Base-by-base conservation (phyloP, 345 rosid species). In the Lepidium didymum region DNA sequence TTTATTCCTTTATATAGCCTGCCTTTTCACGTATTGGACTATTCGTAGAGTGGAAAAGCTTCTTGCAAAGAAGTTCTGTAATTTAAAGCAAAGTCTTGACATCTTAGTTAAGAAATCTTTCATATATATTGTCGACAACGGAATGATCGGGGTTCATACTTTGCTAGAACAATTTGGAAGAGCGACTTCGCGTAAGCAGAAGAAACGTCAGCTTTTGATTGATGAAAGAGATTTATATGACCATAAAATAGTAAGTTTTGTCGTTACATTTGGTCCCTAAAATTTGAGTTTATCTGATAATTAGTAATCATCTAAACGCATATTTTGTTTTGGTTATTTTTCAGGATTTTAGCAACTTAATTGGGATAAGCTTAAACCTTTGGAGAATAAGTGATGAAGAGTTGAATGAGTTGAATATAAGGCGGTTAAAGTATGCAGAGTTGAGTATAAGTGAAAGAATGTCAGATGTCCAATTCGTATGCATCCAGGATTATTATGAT, bases 1-100 rank as follows among this genome's bases (percentile, higher is more conserved):
- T 3, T 19, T 77, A 3, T 80, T 80, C 70, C 64, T 74, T 13
- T 71, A 77, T 25, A 67, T 80, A 35, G 78, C 75, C 3, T 72
- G 75, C 18, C 50, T 75, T 37, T 68, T 72, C 4, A 50, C 34
- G 1, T 29, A 47, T n/a, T n/a, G n/a, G n/a, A n/a, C n/a, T 25
- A 3, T 3, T 21, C 31, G 57, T 6, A 0, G 0, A 10, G 54
- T 73, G 14, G 35, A 3, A 10, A 6, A 13, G 15, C 25, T 65
- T 5, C 51, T 73, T 0, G 60, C 3, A 14, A 15, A 33, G 0
- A 15, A 10, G 6, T 14, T 31, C 3, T 2, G 0, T 7, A 8
- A 34, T 16, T 27, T 55, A 4, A 18, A 1, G n/a, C 69, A 56
- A 1, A 49, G 45, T 5, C 14, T 55, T 43, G 44, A 56, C 25